Evolutionary conservation across 805 yeast genomes (phyloP).

Genomic region (Candida nanaspora): DNA sequence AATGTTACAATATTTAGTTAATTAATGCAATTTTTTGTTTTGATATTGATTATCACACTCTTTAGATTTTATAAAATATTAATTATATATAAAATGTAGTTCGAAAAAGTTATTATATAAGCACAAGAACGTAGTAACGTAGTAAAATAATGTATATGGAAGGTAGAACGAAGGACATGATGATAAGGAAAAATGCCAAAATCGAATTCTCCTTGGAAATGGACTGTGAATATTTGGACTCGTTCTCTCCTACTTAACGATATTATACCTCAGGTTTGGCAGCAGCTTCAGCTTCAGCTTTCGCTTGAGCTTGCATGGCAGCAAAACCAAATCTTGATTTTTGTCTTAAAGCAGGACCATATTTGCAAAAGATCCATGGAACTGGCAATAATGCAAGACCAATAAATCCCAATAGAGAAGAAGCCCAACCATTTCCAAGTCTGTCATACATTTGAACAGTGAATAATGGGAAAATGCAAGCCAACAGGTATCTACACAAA

Average conservation of each 20-base stretch:
- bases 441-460: constrained; percentile 76
- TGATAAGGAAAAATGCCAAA: too few relatives aligned
- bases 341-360: constrained; percentile 51
- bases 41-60: too few relatives aligned
- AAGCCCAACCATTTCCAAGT: constrained; percentile 75
- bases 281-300: constrained; percentile 2
- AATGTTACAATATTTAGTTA: constrained; percentile 28
- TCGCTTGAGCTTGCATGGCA: constrained; percentile 26
- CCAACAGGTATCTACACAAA: constrained; percentile 63
- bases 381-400: constrained; percentile 66
- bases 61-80: too few relatives aligned
- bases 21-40: too few relatives aligned
- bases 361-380: constrained; percentile 59
- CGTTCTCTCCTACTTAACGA: too few relatives aligned
- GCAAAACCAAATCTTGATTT: constrained; percentile 54
- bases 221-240: too few relatives aligned
- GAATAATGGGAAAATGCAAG: constrained; percentile 79
- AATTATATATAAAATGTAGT: too few relatives aligned
- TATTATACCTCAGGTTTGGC: background rate
- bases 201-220: too few relatives aligned
- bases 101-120: too few relatives aligned
- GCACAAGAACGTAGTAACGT: too few relatives aligned
- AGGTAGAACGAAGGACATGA: too few relatives aligned
- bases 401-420: constrained; percentile 57
- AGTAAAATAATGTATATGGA: too few relatives aligned